Conservation (phyloP, 2,329 filamentous ascomycete genomes). For the Arthrobotrys entomopaga region DNA sequence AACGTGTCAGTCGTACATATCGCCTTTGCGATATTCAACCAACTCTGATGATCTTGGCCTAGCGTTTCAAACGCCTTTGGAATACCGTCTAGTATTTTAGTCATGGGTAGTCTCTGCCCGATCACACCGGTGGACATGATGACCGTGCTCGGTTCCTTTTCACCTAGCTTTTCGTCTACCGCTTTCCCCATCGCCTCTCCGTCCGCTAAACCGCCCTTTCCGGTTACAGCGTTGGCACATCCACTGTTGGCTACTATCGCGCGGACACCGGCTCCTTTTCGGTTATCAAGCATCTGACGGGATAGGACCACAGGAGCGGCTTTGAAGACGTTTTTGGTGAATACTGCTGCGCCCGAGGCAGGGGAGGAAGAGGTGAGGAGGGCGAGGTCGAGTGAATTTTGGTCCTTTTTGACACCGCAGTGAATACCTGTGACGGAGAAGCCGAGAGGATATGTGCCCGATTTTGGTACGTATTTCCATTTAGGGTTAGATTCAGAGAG, state of each 20-base stretch:
- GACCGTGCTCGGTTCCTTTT: slow-evolving; percentile 72
- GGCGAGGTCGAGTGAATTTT: slow-evolving; percentile 89
- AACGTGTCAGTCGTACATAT: slow-evolving; percentile 99
- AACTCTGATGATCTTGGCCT: slow-evolving; percentile 81
- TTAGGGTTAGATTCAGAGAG: slow-evolving; percentile 73
- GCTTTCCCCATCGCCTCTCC: slow-evolving; percentile 82
- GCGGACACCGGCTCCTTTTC: slow-evolving; percentile 75
- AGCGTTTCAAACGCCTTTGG: slow-evolving; percentile 78
- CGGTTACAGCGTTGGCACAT: slow-evolving; percentile 96
- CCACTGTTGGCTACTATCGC: slow-evolving; percentile 93
- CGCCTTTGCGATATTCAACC: slow-evolving; percentile 84
- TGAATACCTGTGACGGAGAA: slow-evolving; percentile 88
- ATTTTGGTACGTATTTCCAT: slow-evolving; percentile 86
- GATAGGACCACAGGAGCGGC: slow-evolving; percentile 93
- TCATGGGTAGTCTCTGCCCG: slow-evolving; percentile 89
- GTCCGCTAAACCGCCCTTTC: slow-evolving; percentile 87
- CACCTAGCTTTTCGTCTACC: slow-evolving; percentile 72
- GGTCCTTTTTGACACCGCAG: slow-evolving; percentile 91
- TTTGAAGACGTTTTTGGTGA: slow-evolving; percentile 98
- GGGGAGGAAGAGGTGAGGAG: slow-evolving; percentile 86
- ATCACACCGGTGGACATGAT: slow-evolving; percentile 99
- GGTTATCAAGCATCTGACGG: slow-evolving; percentile 74
- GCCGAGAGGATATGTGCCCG: slow-evolving; percentile 87
- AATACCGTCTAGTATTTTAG: slow-evolving; percentile 86
- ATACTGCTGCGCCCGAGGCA: slow-evolving; percentile 88